Base-by-base conservation (phyloP, 495 filamentous ascomycete genomes). In the Trichoderma orchidacearum region DNA sequence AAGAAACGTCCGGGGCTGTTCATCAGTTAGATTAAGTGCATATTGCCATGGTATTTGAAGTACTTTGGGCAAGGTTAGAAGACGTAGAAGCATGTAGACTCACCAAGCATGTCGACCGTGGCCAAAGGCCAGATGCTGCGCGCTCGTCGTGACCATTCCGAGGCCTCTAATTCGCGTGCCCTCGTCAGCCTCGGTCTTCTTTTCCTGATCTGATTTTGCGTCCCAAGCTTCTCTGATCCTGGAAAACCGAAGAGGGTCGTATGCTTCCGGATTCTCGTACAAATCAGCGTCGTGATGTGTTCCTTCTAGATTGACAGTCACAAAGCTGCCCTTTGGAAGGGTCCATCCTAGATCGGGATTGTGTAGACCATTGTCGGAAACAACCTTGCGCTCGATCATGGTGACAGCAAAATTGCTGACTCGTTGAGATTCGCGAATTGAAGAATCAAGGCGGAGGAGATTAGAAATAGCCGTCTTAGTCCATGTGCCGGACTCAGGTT, bases 1-100 rank as follows among this genome's bases (percentile, higher is more conserved):
- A 75, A 72, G 61, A 75, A 75, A 23, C 72, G 65, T 7, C 72
- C 72, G 1, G 71, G 71, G 28, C 73, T 52, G 23, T 21, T 12
- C 30, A 30, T n/a, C 17, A 23, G 17, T 48, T 48, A 48, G 15
- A 0, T 8, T 23, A 23, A 6, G 15, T 8, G 13, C n/a, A n/a
- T n/a, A 27, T 31, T 28, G 48, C 15, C 23, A 51, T 11, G 23
- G 8, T 18, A 51, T 7, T 11, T 18, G 23, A n/a, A n/a, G n/a
- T n/a, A n/a, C n/a, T n/a, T n/a, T n/a, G n/a, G n/a, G n/a, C n/a
- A n/a, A n/a, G n/a, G n/a, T n/a, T n/a, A n/a, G n/a, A n/a, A n/a
- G n/a, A n/a, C n/a, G n/a, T n/a, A n/a, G n/a, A n/a, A n/a, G n/a
- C n/a, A n/a, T n/a, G n/a, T n/a, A 25, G 5, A 30, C 68, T 56